Evolutionary conservation across 2,329 filamentous ascomycete species (phyloP).

Genomic region (Scorias spongiosa): DNA sequence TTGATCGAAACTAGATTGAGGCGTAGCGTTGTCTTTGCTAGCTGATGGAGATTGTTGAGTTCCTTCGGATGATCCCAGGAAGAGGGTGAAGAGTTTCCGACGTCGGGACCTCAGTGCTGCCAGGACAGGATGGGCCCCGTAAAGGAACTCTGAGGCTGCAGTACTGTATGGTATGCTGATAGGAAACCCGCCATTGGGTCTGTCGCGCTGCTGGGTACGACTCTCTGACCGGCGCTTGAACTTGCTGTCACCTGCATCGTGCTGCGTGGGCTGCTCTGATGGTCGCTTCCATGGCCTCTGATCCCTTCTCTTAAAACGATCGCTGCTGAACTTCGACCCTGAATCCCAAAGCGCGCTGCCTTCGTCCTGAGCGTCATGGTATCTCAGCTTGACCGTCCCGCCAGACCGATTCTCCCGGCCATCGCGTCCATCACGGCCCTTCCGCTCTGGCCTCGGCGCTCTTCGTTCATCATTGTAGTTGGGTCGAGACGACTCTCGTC

Average conservation of each 20-base stretch:
- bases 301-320: neutral
- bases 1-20: slow-evolving; percentile 1
- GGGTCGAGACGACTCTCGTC: too few species aligned
- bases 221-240: neutral
- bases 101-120: slow-evolving; percentile 56
- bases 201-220: neutral
- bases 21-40: slow-evolving; percentile 2
- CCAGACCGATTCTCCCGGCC: too few species aligned
- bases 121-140: slow-evolving; percentile 66
- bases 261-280: too few species aligned
- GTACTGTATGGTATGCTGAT: slow-evolving; percentile 54
- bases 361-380: too few species aligned
- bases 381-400: too few species aligned
- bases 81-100: slow-evolving; percentile 70
- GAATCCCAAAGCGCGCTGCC: too few species aligned
- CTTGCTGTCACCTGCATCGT: neutral
- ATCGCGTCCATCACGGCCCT: too few species aligned
- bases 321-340: too few species aligned
- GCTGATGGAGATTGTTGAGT: neutral
- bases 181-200: slow-evolving; percentile 19
- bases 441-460: too few species aligned
- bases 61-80: slow-evolving; percentile 35
- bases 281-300: neutral
- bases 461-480: too few species aligned
- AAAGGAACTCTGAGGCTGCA: slow-evolving; percentile 80